phyloP scores from a whole-genome alignment of 2,329 filamentous ascomycete genomes.

The Trichoderma arundinaceum region DNA sequence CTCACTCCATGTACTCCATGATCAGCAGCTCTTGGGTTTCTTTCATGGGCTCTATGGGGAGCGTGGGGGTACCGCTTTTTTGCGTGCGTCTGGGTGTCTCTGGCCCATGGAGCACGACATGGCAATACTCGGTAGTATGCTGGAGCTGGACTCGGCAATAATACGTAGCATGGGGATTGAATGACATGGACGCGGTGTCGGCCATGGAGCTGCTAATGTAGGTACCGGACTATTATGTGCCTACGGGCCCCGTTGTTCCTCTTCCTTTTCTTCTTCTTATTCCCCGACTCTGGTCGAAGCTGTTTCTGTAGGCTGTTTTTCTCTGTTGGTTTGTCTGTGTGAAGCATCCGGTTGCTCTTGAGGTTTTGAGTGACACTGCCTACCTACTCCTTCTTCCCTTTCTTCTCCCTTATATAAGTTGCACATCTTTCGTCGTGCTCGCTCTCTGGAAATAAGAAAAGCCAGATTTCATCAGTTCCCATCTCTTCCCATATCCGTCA shows the following conservation, averaged over 20 bases:
- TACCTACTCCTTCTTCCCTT: not conserved
- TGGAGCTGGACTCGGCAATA: not conserved
- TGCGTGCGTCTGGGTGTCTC: not conserved
- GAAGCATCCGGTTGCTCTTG: not conserved
- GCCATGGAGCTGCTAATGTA: conserved; percentile 20
- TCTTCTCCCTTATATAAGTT: not conserved
- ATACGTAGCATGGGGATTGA: conserved; percentile 12
- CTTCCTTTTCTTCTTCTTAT: not conserved
- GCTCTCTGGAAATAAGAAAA: not conserved
- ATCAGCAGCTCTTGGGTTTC: conserved; percentile 16
- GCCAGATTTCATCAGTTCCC: no score
- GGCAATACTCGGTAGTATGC: not conserved
- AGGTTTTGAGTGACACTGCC: not conserved
- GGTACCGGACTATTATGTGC: conserved; percentile 11
- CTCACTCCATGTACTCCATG: not conserved
- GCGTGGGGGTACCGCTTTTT: conserved; percentile 22
- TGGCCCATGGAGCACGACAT: conserved; percentile 17
- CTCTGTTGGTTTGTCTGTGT: not conserved
- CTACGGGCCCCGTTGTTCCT: not conserved
- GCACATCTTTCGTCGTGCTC: not conserved
- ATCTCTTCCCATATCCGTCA: not conserved
- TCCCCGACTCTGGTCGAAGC: not conserved
- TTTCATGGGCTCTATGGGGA: conserved; percentile 2
- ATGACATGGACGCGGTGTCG: not conserved
- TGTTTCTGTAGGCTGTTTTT: not conserved